phyloP scores from a whole-genome alignment of 2,329 filamentous ascomycete species.

The Xylariaceae sp. region DNA sequence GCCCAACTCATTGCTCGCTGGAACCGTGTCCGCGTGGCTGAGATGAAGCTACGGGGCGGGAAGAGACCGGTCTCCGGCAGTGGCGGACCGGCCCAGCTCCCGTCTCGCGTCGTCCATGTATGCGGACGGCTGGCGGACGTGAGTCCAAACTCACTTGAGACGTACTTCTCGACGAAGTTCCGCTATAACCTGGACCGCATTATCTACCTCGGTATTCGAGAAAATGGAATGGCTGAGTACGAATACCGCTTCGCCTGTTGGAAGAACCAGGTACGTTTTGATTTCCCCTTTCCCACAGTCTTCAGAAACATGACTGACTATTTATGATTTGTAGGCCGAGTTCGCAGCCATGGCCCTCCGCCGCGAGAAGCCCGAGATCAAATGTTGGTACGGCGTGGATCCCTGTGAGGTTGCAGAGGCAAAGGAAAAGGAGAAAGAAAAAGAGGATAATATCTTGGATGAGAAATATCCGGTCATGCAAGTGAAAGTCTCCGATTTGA shows the following conservation, averaged over 20 bases:
- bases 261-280: conserved; percentile 5
- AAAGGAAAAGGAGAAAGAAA: neutral
- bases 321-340: no score
- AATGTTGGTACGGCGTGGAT: conserved; percentile 8
- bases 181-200: conserved; percentile 9
- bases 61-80: no score
- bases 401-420: conserved; percentile 6
- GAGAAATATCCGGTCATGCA: neutral
- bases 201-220: neutral
- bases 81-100: neutral
- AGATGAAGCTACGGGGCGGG: neutral
- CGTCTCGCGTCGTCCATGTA: conserved; percentile 11
- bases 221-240: neutral
- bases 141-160: neutral
- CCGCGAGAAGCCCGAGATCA: neutral
- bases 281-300: neutral
- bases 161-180: conserved; percentile 1
- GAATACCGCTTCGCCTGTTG: conserved; percentile 13
- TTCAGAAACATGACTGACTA: neutral
- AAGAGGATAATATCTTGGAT: neutral
- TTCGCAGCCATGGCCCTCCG: conserved; percentile 9
- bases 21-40: conserved; percentile 6
- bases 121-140: neutral
- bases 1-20: neutral
- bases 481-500: neutral